Conservation (phyloP, 148 eudicot species). For the Silene latifolia region DNA sequence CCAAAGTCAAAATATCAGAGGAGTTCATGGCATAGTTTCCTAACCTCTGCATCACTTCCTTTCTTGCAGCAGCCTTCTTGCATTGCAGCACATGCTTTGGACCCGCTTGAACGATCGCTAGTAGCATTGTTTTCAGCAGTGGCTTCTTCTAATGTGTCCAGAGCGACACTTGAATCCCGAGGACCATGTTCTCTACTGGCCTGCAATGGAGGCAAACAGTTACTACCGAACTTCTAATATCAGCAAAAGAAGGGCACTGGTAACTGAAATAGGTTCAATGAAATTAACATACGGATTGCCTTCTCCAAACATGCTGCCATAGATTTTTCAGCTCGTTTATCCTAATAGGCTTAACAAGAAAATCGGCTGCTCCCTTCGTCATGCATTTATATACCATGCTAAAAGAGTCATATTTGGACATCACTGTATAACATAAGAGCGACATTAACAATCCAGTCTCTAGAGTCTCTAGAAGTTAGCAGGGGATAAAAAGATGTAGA, state of each 20-base stretch:
- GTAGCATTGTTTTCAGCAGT: conserved; percentile 83
- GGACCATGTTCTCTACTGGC: conserved; percentile 35
- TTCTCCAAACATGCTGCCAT: conserved; percentile 99
- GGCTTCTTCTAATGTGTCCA: conserved; percentile 64
- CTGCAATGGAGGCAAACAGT: conserved; percentile 26
- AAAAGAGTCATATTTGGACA: conserved; percentile 82
- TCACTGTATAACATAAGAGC: conserved; percentile 64
- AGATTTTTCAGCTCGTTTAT: conserved; percentile 82
- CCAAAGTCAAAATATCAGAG: conserved; percentile 2
- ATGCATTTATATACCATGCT: conserved; percentile 86
- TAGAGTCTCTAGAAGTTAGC: neutral
- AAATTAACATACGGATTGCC: conserved; percentile 64
- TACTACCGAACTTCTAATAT: neutral
- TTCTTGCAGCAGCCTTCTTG: conserved; percentile 59
- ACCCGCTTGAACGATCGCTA: conserved; percentile 73
- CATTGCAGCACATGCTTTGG: conserved; percentile 47
- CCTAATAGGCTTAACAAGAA: conserved; percentile 87
- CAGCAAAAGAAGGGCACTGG: neutral
- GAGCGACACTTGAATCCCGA: conserved; percentile 52
- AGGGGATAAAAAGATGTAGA: neutral
- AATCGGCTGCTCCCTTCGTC: conserved; percentile 91
- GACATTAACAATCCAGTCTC: conserved; percentile 12
- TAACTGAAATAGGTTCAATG: neutral
- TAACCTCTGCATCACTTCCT: conserved; percentile 96
- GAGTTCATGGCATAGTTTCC: conserved; percentile 13